These are phyloP conservation scores for Salix suchowensis DNA, from an alignment of 345 rosid species.

Conservation along the genomic window DNA sequence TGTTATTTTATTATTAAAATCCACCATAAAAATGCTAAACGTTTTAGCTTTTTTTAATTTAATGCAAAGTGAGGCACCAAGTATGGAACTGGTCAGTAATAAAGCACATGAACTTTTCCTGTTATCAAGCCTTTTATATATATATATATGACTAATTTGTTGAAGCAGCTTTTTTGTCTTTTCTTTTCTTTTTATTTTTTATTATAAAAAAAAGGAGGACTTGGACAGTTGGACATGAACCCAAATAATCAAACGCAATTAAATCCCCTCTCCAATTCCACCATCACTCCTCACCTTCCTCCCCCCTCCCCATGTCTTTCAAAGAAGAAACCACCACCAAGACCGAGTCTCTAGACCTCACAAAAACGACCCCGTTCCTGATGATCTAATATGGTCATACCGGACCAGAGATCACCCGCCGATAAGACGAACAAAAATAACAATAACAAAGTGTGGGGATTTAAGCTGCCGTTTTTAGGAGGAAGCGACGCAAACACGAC, in stretches of 20 bases:
- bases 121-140: no score
- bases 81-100: no score
- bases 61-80: no score
- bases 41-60: no score
- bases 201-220: neutral
- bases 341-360: neutral
- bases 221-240: constrained; percentile 39
- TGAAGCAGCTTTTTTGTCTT: no score
- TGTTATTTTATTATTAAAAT: no score
- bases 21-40: no score
- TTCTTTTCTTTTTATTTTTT: no score
- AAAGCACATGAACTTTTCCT: no score
- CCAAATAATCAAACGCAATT: constrained; percentile 27
- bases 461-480: constrained; percentile 71
- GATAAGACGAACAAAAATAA: neutral
- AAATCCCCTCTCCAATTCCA: constrained; percentile 30
- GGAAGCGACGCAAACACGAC: constrained; percentile 24
- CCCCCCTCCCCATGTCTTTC: neutral
- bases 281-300: neutral
- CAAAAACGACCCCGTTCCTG: neutral
- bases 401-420: constrained; percentile 38
- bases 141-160: no score
- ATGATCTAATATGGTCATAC: constrained; percentile 50
- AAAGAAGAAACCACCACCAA: no score
- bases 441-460: constrained; percentile 55